Evolutionary conservation across 164 flowering plant genomes (phyloP).

Genomic region (Vitis amurensis): DNA sequence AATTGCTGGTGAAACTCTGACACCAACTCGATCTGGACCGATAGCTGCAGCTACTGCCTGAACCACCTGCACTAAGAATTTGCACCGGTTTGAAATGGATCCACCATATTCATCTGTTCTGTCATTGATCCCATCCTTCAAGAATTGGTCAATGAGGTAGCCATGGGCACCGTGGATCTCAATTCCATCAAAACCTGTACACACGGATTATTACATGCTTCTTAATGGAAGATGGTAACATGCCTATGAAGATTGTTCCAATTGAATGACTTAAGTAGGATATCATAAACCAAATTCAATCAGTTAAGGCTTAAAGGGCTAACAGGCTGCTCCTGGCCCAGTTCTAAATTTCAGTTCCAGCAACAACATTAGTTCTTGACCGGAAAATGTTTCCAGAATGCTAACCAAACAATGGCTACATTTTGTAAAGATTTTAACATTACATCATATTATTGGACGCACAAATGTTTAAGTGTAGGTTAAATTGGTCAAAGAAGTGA

Average conservation of each 20-base stretch:
- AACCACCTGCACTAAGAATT: slow-evolving; percentile 43
- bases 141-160: slow-evolving; percentile 66
- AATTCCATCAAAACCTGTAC: slow-evolving; percentile 64
- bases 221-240: no score
- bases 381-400: no score
- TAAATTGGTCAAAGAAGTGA: no score
- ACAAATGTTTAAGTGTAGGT: no score
- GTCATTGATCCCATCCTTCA: slow-evolving; percentile 65
- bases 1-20: slow-evolving; percentile 66
- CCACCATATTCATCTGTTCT: slow-evolving; percentile 71
- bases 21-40: slow-evolving; percentile 50
- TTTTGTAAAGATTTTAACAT: no score
- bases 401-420: no score
- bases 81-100: slow-evolving; percentile 52
- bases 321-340: background rate
- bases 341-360: background rate
- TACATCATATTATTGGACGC: no score
- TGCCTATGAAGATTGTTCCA: no score
- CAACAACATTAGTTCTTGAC: background rate
- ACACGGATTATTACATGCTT: no score
- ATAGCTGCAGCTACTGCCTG: slow-evolving; percentile 42
- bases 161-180: slow-evolving; percentile 74
- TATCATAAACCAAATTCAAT: no score
- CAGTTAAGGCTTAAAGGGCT: no score
- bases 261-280: no score